Evolutionary conservation across 2,329 filamentous ascomycete species (phyloP), one percentile per base, ranked within the genome.

Genomic region (Neofusicoccum laricinum): DNA sequence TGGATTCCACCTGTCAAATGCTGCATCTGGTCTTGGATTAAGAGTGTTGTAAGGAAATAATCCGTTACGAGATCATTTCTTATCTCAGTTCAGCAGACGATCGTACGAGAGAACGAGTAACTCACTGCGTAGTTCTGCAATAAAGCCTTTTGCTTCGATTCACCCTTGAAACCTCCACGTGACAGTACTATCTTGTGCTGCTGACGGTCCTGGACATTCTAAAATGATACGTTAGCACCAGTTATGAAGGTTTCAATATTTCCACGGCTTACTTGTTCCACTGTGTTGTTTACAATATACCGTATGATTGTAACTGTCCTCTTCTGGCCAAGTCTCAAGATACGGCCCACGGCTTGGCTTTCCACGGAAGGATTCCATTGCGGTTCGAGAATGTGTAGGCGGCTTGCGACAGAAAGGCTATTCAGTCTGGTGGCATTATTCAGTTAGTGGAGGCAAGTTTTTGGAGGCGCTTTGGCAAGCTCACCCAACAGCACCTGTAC

Each of bases 401-500:
- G 61, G 14, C 46, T 68, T 4, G 63, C 69, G 15, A 55, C 34
- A n/a, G 50, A 55, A 38, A 55, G 50, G 34, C 19, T 55, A 14
- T 55, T 55, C 2, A 55, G 17, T 19, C 50, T 55, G 32, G 32
- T 19, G 34, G 17, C 8, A 50, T 34, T 4, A 17, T 30, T 50
- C 6, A 55, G 50, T 40, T 15, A 55, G 38, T 11, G 32, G 2
- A 40, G 21, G 5, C 15, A 15, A 32, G 12, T 15, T 17, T 17
- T 34, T 30, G 25, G 25, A 30, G 25, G 25, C 25, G 25, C 25
- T 30, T 30, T 30, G 25, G 25, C 25, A 30, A 30, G 25, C 25
- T 30, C 25, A 73, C 71, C 75, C 74, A 12, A 75, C 69, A 11
- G 70, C 71, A 10, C 75, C 75, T 17, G 72, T 73, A 11, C 72